A percentile compares a stretch with the other conserved stretches of the same genome.
Conservation (phyloP, 2,329 filamentous ascomycete genomes). For the Trichoderma endophyticum region DNA sequence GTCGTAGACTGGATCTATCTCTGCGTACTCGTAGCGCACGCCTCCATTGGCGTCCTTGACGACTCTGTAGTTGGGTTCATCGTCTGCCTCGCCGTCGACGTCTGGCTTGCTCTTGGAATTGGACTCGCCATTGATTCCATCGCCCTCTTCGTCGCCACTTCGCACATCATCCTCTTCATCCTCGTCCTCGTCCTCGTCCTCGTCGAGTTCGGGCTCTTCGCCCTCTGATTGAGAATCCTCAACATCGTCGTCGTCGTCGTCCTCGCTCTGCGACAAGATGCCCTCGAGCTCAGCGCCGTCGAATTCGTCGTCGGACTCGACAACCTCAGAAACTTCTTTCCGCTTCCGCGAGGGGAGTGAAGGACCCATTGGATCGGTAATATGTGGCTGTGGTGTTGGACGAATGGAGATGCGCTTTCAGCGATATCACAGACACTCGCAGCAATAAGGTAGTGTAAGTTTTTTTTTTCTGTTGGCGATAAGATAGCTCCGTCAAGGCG, state of each 20-base stretch:
- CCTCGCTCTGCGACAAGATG: constrained; percentile 50
- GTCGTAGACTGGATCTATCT: constrained; percentile 92
- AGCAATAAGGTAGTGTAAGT: constrained; percentile 6
- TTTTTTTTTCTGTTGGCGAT: constrained; percentile 18
- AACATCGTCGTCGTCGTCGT: constrained; percentile 32
- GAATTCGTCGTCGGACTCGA: constrained; percentile 59
- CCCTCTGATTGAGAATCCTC: constrained; percentile 9
- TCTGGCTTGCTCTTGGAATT: not conserved
- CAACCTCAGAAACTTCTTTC: constrained; percentile 58
- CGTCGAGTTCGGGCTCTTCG: constrained; percentile 40
- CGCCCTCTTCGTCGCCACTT: not conserved
- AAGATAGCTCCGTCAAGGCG: constrained; percentile 13
- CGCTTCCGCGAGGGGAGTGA: constrained; percentile 52
- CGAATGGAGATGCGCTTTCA: not conserved
- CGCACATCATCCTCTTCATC: constrained; percentile 21
- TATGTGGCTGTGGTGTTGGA: not conserved
- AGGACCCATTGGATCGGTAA: constrained; percentile 19
- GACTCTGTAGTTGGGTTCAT: constrained; percentile 39
- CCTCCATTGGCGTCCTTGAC: constrained; percentile 86
- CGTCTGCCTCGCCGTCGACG: not conserved
- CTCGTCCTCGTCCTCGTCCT: constrained; percentile 38
- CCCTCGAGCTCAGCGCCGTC: constrained; percentile 52
- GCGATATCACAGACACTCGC: not conserved
- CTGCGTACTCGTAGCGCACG: constrained; percentile 84
- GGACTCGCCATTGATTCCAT: not conserved